These are phyloP conservation scores for Cryphonectria carpinicola DNA, from an alignment of 2,329 filamentous ascomycete genomes.

Conservation along the genomic window DNA sequence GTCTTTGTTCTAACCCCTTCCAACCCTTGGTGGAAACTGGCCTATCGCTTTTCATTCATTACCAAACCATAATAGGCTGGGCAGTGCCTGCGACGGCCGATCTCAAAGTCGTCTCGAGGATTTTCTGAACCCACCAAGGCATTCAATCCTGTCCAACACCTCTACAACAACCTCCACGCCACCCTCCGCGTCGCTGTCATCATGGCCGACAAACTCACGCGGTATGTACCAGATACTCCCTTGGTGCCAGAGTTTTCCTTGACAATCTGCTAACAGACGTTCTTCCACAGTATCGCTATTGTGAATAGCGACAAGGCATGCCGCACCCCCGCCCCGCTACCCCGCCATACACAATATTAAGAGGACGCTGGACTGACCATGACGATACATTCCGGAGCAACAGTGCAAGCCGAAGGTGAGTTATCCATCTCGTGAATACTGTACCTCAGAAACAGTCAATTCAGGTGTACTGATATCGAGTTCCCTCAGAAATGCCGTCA, in stretches of 20 bases:
- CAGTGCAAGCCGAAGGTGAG: constrained; percentile 86
- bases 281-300: constrained; percentile 82
- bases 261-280: constrained; percentile 29
- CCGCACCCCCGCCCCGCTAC: constrained; percentile 43
- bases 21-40: constrained; percentile 7
- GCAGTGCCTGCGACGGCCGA: constrained; percentile 9
- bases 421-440: background rate
- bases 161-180: constrained; percentile 22
- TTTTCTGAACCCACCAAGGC: constrained; percentile 8
- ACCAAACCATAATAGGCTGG: constrained; percentile 8
- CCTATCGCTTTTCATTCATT: constrained; percentile 19
- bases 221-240: constrained; percentile 56
- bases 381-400: constrained; percentile 36
- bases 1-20: constrained; percentile 11
- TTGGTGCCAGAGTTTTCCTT: background rate
- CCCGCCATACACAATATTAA: constrained; percentile 37
- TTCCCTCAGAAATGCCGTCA: constrained; percentile 84
- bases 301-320: constrained; percentile 96
- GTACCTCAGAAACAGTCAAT: background rate
- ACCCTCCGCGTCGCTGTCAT: constrained; percentile 36
- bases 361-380: constrained; percentile 42
- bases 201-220: constrained; percentile 94
- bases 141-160: constrained; percentile 8
- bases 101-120: constrained; percentile 7
- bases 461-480: constrained; percentile 20